Base-by-base conservation (phyloP, 257 asterid species). In the Phtheirospermum japonicum region DNA sequence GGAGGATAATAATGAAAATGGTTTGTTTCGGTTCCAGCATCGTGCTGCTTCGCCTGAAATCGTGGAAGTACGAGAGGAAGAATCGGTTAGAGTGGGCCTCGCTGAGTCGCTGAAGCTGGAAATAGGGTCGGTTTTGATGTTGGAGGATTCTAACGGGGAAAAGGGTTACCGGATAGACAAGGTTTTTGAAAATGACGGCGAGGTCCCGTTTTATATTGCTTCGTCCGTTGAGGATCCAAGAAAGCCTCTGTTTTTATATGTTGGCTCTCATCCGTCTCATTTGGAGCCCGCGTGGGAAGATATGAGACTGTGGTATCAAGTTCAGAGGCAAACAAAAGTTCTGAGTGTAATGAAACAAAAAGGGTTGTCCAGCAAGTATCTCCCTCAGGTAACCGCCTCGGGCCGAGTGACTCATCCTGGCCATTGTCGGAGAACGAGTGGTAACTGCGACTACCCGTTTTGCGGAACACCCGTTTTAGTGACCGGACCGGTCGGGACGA, bases 261-360 rank as follows among this genome's bases (percentile, higher is more conserved):
- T 89, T 45, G 99, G 99, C 23, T 89, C 97, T 48, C 95, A 80
- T 63, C 92, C 97, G 59, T 85, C 99, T 42, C 96, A 85, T 66
- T 71, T 93, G 69, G 99, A 93, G 86, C 95, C 96, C 11, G 96
- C 95, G 7, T 93, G 94, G 95, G 94, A 89, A 78, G 97, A 90
- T 70, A 87, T 93, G 97, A 82, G 85, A 31, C 64, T 80, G 51
- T 93, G 99, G 99, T 93, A 87, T 78, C 95, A 85, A 75, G 97
- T 93, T 39, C 99, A 93, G 79, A 81, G 99, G 83, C 99, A 93
- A 75, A 87, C 96, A 43, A 93, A 93, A 82, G 90, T 93, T 19
- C 75, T 93, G 57, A 72, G 82, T 37, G 69, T 81, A 12, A 85
- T 93, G 96, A 85, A 81, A 72, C 97, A 93, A 50, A 93, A 83